These are phyloP conservation scores for Aspergillus tamarii DNA, from an alignment of 2,329 filamentous ascomycete species.

Conservation along the genomic window DNA sequence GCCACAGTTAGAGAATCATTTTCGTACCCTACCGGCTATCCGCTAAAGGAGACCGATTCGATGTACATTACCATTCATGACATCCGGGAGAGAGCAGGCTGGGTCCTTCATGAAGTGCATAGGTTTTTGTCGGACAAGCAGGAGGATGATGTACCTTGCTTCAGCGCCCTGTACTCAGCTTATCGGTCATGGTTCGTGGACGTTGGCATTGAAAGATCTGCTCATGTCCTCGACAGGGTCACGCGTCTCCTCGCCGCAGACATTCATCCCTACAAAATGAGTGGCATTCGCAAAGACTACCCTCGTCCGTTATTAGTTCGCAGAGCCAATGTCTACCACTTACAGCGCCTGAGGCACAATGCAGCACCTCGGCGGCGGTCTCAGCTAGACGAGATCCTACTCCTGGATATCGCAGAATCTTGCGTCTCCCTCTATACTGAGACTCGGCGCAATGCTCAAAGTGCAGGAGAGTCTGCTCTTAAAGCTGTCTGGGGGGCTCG, in stretches of 20 bases:
- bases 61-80: constrained; percentile 78
- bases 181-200: constrained; percentile 98
- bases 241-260: constrained; percentile 83
- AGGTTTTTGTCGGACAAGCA: constrained; percentile 79
- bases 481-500: constrained; percentile 88
- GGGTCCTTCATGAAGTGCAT: constrained; percentile 81
- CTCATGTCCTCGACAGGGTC: constrained; percentile 87
- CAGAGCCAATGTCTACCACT: constrained; percentile 90
- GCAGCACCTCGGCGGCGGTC: constrained; percentile 84
- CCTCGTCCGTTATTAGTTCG: constrained; percentile 90
- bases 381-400: constrained; percentile 80
- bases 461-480: constrained; percentile 87
- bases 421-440: constrained; percentile 92
- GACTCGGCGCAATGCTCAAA: constrained; percentile 90
- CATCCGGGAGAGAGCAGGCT: constrained; percentile 77
- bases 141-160: constrained; percentile 94
- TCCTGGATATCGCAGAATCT: constrained; percentile 86
- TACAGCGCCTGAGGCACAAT: constrained; percentile 93
- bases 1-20: constrained; percentile 77
- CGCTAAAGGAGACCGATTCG: constrained; percentile 65
- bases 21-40: constrained; percentile 84
- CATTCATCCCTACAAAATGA: constrained; percentile 90
- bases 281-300: constrained; percentile 87
- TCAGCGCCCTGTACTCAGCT: constrained; percentile 87
- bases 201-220: constrained; percentile 92